Base-by-base conservation (phyloP, 2,329 filamentous ascomycete species). In the Didymella segeticola region DNA sequence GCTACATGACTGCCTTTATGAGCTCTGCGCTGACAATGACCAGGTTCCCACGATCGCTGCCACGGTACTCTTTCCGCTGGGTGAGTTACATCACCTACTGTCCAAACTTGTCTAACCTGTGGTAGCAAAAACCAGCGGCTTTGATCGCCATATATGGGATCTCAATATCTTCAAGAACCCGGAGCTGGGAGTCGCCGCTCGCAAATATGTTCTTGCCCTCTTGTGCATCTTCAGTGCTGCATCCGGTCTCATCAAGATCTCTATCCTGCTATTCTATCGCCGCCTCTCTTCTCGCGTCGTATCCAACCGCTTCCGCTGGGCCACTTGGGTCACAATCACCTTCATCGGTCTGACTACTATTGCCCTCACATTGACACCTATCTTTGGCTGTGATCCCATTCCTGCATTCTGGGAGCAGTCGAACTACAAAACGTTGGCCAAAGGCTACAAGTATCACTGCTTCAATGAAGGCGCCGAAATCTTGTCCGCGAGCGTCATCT, bases 391-490 rank as follows among this genome's bases (percentile, higher is more conserved):
- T 43, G 42, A 64, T 15, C 69, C 69, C 2, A 63, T 71, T 4
- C 66, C 64, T 4, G 70, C 69, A 9, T 72, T 67, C 27, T 72
- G 68, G 69, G 63, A 72, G 14, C 68, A 70, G 29, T 25, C 58
- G 0, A 47, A 72, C 26, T 17, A 56, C 7, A 22, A 39, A 20
- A 67, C 68, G 31, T 14, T 49, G 1, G 10, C 56, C 1, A 41
- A 59, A 19, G 67, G 66, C 5, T 71, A 71, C 43, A 56, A 66
- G 26, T 72, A 58, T 29, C 59, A 56, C 14, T 72, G 70, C 38
- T 68, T 71, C 48, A 61, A 72, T n/a, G 69, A 71, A 61, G 69
- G 64, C 11, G 69, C 65, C 12, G 69, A 71, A 37, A 53, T 71
- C 5, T 56, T 71, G 23, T 47, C 62, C 11, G 70, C 69, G 11